These are phyloP conservation scores for Fraxinus pennsylvanica DNA, from an alignment of 257 asterid species.

Conservation along the genomic window DNA sequence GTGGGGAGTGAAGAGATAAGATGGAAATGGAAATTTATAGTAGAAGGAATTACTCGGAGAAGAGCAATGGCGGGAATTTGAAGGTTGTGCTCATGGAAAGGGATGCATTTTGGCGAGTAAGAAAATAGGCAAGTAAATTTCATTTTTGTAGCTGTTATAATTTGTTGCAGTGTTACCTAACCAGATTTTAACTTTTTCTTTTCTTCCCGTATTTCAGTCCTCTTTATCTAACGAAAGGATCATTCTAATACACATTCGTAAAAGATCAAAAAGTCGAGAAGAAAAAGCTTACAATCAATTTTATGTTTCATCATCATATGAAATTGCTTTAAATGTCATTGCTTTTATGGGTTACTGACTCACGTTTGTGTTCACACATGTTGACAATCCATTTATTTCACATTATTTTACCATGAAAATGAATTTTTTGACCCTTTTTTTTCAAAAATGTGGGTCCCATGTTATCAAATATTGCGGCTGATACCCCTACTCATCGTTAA, in stretches of 20 bases:
- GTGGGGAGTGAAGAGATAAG: neutral
- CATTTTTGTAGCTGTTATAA: neutral
- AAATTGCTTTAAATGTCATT: neutral
- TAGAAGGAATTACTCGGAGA: neutral
- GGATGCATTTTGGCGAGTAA: constrained; percentile 48
- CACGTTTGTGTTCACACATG: too few relatives aligned
- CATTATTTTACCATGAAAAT: too few relatives aligned
- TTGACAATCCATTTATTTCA: too few relatives aligned
- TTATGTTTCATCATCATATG: too few relatives aligned
- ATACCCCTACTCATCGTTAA: too few relatives aligned
- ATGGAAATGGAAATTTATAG: constrained; percentile 2
- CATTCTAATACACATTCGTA: too few relatives aligned
- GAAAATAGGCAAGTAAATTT: neutral
- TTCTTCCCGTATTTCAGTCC: neutral
- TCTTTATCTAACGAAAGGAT: neutral
- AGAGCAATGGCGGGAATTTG: constrained; percentile 59
- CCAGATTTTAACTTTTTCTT: neutral
- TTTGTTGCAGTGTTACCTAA: neutral
- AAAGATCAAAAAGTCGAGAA: too few relatives aligned
- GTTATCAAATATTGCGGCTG: too few relatives aligned
- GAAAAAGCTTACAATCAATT: too few relatives aligned
- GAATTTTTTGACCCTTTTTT: too few relatives aligned
- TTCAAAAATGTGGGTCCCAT: too few relatives aligned
- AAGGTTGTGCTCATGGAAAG: constrained; percentile 11
- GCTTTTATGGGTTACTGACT: neutral